Evolutionary conservation across 2,329 filamentous ascomycete species (phyloP).

Genomic region (Fusarium sp.): DNA sequence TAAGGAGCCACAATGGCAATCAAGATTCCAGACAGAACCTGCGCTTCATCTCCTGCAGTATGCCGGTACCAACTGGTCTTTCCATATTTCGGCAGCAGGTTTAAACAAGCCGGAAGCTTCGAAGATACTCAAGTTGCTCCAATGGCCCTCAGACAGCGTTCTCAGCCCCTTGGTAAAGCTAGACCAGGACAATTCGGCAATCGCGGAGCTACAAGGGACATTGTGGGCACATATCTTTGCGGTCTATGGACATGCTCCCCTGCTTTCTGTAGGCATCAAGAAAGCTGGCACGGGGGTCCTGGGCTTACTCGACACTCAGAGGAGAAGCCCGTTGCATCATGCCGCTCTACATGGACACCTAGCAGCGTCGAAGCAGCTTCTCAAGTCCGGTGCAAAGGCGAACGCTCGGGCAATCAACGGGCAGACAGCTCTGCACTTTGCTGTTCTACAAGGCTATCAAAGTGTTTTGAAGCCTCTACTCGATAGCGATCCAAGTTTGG

Average conservation of each 20-base stretch:
- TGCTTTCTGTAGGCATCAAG: neutral
- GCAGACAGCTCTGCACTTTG: conserved; percentile 5
- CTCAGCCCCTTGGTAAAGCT: neutral
- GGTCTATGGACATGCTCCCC: neutral
- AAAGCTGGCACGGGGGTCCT: neutral
- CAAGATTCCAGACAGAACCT: neutral
- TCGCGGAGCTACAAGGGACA: neutral
- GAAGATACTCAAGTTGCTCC: neutral
- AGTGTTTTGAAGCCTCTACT: neutral
- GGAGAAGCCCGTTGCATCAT: neutral
- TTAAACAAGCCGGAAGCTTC: neutral
- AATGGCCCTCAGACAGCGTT: neutral
- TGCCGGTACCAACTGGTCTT: neutral
- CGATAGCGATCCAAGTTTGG: neutral
- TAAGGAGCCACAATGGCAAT: conserved; percentile 1
- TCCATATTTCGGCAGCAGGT: neutral
- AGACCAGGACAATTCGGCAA: neutral
- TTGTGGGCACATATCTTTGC: conserved; percentile 1
- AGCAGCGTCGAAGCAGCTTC: neutral
- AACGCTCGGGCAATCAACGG: neutral
- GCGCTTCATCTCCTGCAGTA: neutral
- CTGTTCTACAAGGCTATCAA: neutral
- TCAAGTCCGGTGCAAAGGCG: neutral
- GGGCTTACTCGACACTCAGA: neutral
- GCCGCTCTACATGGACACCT: neutral